These are phyloP conservation scores for Hypoxylon sp. DNA, from an alignment of 2,329 filamentous ascomycete genomes.

Conservation along the genomic window DNA sequence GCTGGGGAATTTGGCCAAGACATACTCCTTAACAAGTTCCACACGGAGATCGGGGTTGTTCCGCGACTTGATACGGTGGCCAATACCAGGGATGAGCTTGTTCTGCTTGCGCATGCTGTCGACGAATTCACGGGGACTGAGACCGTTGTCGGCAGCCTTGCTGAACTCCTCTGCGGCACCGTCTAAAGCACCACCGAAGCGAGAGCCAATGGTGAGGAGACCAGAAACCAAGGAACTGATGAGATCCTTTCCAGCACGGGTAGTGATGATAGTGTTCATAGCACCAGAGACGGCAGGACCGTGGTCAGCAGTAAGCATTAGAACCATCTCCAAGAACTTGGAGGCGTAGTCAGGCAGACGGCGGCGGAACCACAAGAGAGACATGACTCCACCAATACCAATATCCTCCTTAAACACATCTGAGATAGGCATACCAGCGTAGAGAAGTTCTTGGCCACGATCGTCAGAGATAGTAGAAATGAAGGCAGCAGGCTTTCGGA, in stretches of 20 bases:
- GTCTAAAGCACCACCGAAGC: constrained; percentile 98
- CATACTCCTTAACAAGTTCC: constrained; percentile 99
- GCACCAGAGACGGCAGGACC: constrained; percentile 98
- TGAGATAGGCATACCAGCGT: constrained; percentile 99
- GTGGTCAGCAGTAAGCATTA: constrained; percentile 99
- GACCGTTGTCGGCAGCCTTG: constrained; percentile 97
- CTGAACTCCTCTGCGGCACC: constrained; percentile 99
- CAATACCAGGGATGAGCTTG: constrained; percentile 99
- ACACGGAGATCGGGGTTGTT: constrained; percentile 99
- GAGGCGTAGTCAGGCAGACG: constrained; percentile 95
- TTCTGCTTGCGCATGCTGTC: constrained; percentile 99
- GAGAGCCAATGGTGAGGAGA: constrained; percentile 97
- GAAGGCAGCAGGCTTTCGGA: constrained; percentile 99
- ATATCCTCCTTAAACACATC: constrained; percentile 99
- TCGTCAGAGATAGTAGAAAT: constrained; percentile 99
- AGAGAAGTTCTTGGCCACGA: constrained; percentile 98
- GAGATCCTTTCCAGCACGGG: constrained; percentile 97
- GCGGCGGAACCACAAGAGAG: constrained; percentile 98
- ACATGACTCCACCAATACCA: constrained; percentile 99
- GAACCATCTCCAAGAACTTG: constrained; percentile 99
- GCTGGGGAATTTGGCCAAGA: constrained; percentile 95
- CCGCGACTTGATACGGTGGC: constrained; percentile 98
- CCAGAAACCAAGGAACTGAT: constrained; percentile 95
- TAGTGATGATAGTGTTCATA: constrained; percentile 99
- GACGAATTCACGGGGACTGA: constrained; percentile 98